Evolutionary conservation across 2,329 filamentous ascomycete species (phyloP).

Genomic region (Fonsecaea nubica): DNA sequence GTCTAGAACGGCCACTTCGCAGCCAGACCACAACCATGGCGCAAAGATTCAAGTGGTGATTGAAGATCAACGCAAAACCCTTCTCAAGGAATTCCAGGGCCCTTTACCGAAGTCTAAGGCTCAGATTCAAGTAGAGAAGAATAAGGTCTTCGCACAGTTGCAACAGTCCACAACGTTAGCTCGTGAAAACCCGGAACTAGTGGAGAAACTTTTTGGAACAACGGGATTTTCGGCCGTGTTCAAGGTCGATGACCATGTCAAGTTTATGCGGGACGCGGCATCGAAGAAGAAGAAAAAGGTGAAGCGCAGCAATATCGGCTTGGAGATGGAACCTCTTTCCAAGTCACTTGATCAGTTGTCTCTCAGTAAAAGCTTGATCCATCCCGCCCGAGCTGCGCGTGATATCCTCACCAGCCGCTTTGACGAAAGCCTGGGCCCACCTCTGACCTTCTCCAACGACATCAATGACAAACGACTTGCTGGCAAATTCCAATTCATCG

Average conservation of each 20-base stretch:
- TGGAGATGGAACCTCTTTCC: conserved; percentile 19
- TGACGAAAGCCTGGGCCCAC: conserved; percentile 27
- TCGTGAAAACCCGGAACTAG: conserved; percentile 24
- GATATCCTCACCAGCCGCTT: conserved; percentile 36
- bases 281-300: conserved; percentile 35
- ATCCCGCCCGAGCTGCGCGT: conserved; percentile 29
- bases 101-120: conserved; percentile 10
- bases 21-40: not conserved
- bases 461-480: conserved; percentile 33
- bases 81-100: conserved; percentile 19
- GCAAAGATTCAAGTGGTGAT: conserved; percentile 22
- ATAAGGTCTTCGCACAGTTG: conserved; percentile 26
- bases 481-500: conserved; percentile 41
- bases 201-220: conserved; percentile 29
- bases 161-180: conserved; percentile 23
- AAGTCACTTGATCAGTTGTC: conserved; percentile 3
- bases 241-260: conserved; percentile 15
- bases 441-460: conserved; percentile 38
- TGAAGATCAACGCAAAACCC: not conserved
- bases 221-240: conserved; percentile 31
- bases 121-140: conserved; percentile 17
- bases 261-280: conserved; percentile 16
- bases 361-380: conserved; percentile 18
- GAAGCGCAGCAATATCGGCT: not conserved
- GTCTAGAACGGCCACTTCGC: not conserved